Evolutionary conservation across 2,329 filamentous ascomycete species (phyloP).

Genomic region (Curvularia sp.): DNA sequence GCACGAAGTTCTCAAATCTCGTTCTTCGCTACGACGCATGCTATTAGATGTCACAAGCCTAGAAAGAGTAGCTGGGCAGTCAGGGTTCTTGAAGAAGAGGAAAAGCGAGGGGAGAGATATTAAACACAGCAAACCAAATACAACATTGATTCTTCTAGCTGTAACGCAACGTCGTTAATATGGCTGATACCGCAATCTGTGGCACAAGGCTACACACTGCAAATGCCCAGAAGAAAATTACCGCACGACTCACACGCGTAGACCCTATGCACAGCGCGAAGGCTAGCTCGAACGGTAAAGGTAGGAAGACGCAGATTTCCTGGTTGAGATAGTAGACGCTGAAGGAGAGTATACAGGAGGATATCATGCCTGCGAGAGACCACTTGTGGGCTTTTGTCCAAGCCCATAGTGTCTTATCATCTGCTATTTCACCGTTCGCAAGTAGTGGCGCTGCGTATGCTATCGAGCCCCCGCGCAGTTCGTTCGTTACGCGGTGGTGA

Average conservation of each 20-base stretch:
- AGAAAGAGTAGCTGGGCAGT: too few relatives aligned
- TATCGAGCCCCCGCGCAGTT: slow-evolving; percentile 28
- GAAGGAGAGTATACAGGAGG: neutral
- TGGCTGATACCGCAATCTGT: neutral
- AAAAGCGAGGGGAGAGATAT: too few relatives aligned
- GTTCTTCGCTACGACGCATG: too few relatives aligned
- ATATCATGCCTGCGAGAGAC: neutral
- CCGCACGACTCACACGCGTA: neutral
- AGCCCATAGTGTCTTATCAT: neutral
- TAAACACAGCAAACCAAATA: neutral
- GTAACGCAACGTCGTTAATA: neutral
- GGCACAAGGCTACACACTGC: neutral
- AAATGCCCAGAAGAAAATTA: neutral
- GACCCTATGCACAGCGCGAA: slow-evolving; percentile 4
- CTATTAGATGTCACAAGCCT: too few relatives aligned
- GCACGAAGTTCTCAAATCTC: too few relatives aligned
- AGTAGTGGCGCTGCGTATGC: slow-evolving; percentile 7
- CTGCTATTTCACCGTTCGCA: neutral
- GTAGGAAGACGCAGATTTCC: neutral
- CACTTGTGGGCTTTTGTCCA: neutral
- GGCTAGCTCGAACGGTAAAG: neutral
- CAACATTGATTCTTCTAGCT: neutral
- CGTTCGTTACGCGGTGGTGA: slow-evolving; percentile 3
- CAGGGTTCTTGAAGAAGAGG: too few relatives aligned
- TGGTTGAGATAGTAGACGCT: too few relatives aligned